A percentile compares a stretch with the other conserved stretches of the same genome.
Conservation (phyloP, 306 rosid species). For the Lotus japonicus region DNA sequence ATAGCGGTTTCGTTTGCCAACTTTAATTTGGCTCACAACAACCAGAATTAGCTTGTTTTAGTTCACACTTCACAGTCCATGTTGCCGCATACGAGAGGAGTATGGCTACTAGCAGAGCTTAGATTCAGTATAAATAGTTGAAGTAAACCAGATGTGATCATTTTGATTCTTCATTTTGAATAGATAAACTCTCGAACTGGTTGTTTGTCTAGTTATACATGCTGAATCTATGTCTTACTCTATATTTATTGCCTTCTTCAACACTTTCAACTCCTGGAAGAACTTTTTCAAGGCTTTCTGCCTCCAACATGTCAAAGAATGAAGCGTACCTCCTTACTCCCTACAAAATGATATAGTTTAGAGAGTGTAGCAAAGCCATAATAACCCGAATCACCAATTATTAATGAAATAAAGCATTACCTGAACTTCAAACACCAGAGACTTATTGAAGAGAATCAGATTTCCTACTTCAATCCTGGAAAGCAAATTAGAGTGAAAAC, state of each 20-base stretch:
- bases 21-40: no score
- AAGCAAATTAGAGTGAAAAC: background rate
- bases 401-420: constrained; percentile 27
- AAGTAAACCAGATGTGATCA: no score
- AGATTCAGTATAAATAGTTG: no score
- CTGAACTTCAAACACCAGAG: constrained; percentile 60
- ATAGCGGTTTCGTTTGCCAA: no score
- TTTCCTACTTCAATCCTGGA: constrained; percentile 54
- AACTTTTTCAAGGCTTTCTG: constrained; percentile 44
- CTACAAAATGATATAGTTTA: constrained; percentile 31
- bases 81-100: no score
- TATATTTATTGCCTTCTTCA: constrained; percentile 44
- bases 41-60: no score
- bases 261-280: constrained; percentile 65
- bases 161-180: background rate
- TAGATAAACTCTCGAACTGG: background rate
- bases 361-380: constrained; percentile 22
- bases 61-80: no score
- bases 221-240: constrained; percentile 1
- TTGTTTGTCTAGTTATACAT: constrained; percentile 8
- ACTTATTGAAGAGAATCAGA: constrained; percentile 47
- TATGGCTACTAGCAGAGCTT: no score
- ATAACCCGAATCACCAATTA: constrained; percentile 3
- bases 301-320: constrained; percentile 49
- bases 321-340: constrained; percentile 46